Conservation (phyloP, 2,329 filamentous ascomycete species). For the Diaporthe vaccinii region DNA sequence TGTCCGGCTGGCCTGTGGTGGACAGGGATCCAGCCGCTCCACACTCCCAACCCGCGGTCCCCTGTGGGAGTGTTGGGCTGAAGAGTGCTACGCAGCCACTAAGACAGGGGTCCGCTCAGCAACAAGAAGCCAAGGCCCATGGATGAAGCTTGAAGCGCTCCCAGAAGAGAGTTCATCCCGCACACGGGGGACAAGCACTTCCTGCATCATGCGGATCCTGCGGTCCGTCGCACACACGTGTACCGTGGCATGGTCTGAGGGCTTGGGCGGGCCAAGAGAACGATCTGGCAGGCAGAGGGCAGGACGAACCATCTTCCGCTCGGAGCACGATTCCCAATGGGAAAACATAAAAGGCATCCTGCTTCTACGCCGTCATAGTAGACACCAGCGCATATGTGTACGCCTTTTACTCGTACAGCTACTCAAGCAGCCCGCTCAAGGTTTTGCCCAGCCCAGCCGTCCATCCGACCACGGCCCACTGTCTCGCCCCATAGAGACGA, state of each 20-base stretch:
- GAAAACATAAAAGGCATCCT: neutral
- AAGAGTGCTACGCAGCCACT: neutral
- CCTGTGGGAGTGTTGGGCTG: neutral
- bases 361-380: neutral
- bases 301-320: slow-evolving; percentile 11
- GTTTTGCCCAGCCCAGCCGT: slow-evolving; percentile 22
- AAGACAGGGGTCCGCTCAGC: slow-evolving; percentile 10
- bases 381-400: no score
- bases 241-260: neutral
- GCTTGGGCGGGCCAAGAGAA: neutral
- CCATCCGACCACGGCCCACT: neutral
- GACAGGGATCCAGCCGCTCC: slow-evolving; percentile 18
- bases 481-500: neutral
- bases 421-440: slow-evolving; percentile 5
- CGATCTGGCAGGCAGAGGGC: slow-evolving; percentile 16
- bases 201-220: neutral
- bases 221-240: slow-evolving; percentile 16
- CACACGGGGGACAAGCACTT: slow-evolving; percentile 24
- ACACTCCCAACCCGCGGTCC: neutral
- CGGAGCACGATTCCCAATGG: neutral
- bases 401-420: neutral
- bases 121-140: neutral
- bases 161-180: slow-evolving; percentile 24
- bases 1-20: slow-evolving; percentile 19
- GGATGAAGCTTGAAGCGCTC: slow-evolving; percentile 22